Base-by-base conservation (phyloP, 768 basidiomycete genomes). In the Xerocomellus intermedius region DNA sequence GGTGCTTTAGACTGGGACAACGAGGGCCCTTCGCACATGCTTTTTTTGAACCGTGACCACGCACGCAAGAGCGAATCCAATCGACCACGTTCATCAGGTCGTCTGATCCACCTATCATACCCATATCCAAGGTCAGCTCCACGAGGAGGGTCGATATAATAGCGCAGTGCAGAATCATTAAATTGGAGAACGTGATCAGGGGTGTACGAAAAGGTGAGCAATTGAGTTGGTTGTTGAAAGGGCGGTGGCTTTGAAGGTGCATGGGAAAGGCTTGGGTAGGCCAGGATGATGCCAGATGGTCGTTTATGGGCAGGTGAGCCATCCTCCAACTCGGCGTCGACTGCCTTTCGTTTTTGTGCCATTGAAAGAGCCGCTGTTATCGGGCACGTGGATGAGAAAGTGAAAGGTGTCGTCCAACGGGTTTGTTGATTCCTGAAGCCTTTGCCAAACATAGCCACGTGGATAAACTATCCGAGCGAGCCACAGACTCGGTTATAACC, bases 121-220 rank as follows among this genome's bases (percentile, higher is more conserved):
- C 87, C 88, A 69, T 84, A 79, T 1, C 76, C 73, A 2, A 94
- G 79, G 59, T 89, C 79, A 1, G 87, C 88, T 8, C 78, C 75
- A 7, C 60, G 69, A 4, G 89, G 91, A 10, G 90, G 89, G 44
- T 82, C 76, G 42, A 83, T 76, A 60, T 82, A 90, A 67, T 88
- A 91, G 46, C 84, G 79, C 74, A 92, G 61, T 0, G 88, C 84
- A 17, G 84, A 79, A 66, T 93, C 77, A 19, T 77, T 79, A 68
- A 90, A 91, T 54, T 82, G 77, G 26, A 87, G 79, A 14, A 70
- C 73, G 48, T 81, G 82, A 8, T 69, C 69, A 14, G 82, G 72
- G 16, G 79, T 80, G 63, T 89, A 89, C 8, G 89, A 91, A 69
- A 91, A 92, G 0, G 89, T 82, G 22, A 84, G 74, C 8, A 92